Base-by-base conservation (phyloP, 2,329 filamentous ascomycete species). In the Alternaria sp. region DNA sequence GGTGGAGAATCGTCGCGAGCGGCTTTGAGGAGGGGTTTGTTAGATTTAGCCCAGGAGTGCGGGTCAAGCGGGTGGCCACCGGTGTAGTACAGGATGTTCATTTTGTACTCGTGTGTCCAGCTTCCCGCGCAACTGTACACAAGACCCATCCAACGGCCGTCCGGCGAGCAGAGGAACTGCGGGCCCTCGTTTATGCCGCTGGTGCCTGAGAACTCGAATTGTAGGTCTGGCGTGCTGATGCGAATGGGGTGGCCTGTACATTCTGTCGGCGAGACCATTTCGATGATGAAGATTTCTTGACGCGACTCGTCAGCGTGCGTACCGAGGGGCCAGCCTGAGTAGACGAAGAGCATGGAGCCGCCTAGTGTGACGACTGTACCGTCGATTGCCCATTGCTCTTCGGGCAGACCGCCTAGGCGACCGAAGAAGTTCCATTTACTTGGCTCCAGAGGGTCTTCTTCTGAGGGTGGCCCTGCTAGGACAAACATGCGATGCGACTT, bases 21-120 rank as follows among this genome's bases (percentile, higher is more conserved):
- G 3, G 78, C 77, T 59, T 80, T 72, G 2, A 84, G 73, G 28
- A 84, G 68, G 6, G 83, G 82, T 10, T 62, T 60, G 9, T 69
- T 68, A 2, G 73, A 75, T 66, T 84, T 84, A 13, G 67, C 66
- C 83, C 83, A 84, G 0, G 72, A 76, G 0, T 36, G 45, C 0
- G 73, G 72, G 28, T 79, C 61, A 0, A 84, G 69, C 3, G 82
- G 82, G 59, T 82, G 76, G 1, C 81, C 80, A 13, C 81, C 81
- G 0, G 74, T 68, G 59, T 78, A 83, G 44, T 79, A 74, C 21
- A 84, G 69, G 0, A 81, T 77, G n/a, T 80, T 80, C 80, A 84
- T 83, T 66, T 84, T 84, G 71, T 84, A 84, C 59, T 84, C 79
- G 50, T 79, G 78, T 1, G 83, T 84, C 83, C 83, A 84, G 63